Evolutionary conservation across 495 filamentous ascomycete genomes (phyloP).

Genomic region (Geoglossum glabrum): DNA sequence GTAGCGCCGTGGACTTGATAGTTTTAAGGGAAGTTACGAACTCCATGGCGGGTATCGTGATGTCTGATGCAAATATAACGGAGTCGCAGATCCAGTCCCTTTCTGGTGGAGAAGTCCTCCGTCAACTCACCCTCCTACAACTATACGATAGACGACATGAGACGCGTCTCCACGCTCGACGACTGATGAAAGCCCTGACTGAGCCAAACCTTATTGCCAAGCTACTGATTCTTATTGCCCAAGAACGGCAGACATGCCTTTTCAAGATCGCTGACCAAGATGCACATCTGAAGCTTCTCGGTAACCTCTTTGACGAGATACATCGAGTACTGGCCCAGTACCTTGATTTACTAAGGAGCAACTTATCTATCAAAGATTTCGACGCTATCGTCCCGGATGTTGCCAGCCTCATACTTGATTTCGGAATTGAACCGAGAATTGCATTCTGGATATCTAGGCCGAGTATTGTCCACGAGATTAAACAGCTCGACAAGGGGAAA

Average conservation of each 20-base stretch:
- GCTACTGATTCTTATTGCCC: slow-evolving; percentile 72
- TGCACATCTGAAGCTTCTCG: slow-evolving; percentile 60
- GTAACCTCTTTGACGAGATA: slow-evolving; percentile 74
- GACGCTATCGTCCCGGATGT: slow-evolving; percentile 63
- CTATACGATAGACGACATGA: slow-evolving; percentile 63
- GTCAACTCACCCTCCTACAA: slow-evolving; percentile 54
- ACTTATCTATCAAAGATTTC: slow-evolving; percentile 57
- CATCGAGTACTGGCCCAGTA: slow-evolving; percentile 71
- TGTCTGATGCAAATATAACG: slow-evolving; percentile 59
- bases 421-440: slow-evolving; percentile 57
- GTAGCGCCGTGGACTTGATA: slow-evolving; percentile 69
- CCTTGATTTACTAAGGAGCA: slow-evolving; percentile 67
- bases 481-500: slow-evolving; percentile 20
- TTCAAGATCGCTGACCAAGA: slow-evolving; percentile 44
- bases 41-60: slow-evolving; percentile 78
- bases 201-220: slow-evolving; percentile 52
- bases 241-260: slow-evolving; percentile 64
- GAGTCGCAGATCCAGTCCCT: slow-evolving; percentile 71
- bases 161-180: slow-evolving; percentile 40
- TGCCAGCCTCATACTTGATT: slow-evolving; percentile 50
- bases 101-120: slow-evolving; percentile 63
- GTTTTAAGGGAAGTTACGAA: slow-evolving; percentile 73
- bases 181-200: slow-evolving; percentile 59
- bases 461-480: slow-evolving; percentile 38
- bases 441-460: slow-evolving; percentile 75